These are phyloP conservation scores for Microglena sp. DNA, from an alignment of 139 green algal species.

Conservation along the genomic window DNA sequence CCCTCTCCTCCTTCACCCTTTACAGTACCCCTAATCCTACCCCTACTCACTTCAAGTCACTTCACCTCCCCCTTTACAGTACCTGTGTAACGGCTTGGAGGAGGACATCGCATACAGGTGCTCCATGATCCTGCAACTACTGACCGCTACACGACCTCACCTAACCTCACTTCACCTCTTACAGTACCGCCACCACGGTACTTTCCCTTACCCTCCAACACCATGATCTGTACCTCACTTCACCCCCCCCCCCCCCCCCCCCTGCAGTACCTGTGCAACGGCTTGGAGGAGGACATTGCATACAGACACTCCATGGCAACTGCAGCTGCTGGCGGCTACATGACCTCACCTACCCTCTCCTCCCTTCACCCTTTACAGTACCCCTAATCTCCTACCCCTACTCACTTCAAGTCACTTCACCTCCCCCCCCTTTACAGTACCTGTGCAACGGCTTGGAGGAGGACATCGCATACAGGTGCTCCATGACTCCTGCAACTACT, in stretches of 20 bases:
- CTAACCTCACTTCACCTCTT: neutral
- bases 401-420: too few species aligned
- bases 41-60: too few species aligned
- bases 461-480: conserved; percentile 36
- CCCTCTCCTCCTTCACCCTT: neutral
- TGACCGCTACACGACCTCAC: too few species aligned
- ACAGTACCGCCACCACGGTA: too few species aligned
- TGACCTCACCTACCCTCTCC: too few species aligned
- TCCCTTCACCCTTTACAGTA: neutral
- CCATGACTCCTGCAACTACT: neutral
- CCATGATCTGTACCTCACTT: too few species aligned
- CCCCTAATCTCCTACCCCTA: too few species aligned
- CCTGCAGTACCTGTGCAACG: conserved; percentile 73
- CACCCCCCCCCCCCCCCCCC: neutral
- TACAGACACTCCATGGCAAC: neutral
- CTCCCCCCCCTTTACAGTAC: too few species aligned
- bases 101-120: conserved; percentile 46
- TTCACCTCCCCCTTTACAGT: too few species aligned
- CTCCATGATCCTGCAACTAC: neutral
- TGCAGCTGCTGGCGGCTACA: neutral
- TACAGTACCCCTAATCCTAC: too few species aligned
- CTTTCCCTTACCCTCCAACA: too few species aligned
- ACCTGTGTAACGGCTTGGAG: conserved; percentile 78
- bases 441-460: conserved; percentile 80
- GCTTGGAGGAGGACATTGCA: conserved; percentile 70